Base-by-base conservation (phyloP, 192 early-diverging fungal species). In the Pecoramyces ruminantium region DNA sequence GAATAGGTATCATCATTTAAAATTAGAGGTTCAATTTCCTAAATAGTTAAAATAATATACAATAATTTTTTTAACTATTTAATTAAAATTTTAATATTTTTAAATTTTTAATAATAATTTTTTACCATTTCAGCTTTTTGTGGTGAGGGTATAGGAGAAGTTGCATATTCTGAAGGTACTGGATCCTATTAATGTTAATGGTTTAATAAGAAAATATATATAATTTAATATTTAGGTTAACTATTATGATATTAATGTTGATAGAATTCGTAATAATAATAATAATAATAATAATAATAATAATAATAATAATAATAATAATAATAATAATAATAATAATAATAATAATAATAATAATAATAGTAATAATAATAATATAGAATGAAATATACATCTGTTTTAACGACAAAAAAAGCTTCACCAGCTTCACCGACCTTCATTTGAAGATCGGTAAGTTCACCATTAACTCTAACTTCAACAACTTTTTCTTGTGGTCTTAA, bases 341-440 rank as follows among this genome's bases (percentile, higher is more conserved):
- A 11, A 25, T n/a, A 18, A 28, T 29, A 27, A 38, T n/a, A 13
- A 16, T 0, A 28, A 18, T 13, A 29, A 0, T n/a, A 21, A 30
- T 80, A 18, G 6, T n/a, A n/a, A n/a, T n/a, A n/a, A n/a, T n/a
- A n/a, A n/a, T n/a, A n/a, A n/a, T n/a, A n/a, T n/a, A 13, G 28
- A 28, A 13, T 16, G 0, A 28, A 18, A 12, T 39, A 38, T 78
- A 82, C 86, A 30, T 97, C 94, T 0, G 95, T 94, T 83, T 97
- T 94, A 30, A 98, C 88, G 9, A 99, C 96, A 86, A 99, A 99
- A 84, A 99, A 99, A 28, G 95, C 96, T 84, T 99, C 97, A 30
- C 97, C 97, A 17, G 94, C 94, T 78, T 98, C 97, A 16, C 96
- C 95, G 8, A 99, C 92, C 81, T 99, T 99, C 97, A 99, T 99